A percentile compares a stretch with the other conserved stretches of the same genome.
These are phyloP conservation scores for Austropuccinia psidii DNA, from an alignment of 1,284 basidiomycete species.

Conservation along the genomic window DNA sequence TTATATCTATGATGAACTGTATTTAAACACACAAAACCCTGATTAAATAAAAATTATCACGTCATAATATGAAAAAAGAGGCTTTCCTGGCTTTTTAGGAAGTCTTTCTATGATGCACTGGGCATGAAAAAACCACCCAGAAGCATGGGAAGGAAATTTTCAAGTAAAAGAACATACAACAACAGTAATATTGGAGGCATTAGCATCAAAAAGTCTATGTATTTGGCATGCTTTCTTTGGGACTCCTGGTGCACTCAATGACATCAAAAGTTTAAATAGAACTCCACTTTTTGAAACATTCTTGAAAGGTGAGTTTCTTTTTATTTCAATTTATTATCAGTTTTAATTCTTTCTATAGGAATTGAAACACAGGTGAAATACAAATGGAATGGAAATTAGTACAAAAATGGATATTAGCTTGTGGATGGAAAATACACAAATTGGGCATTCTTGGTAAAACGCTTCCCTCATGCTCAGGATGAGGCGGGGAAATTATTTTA, in stretches of 20 bases:
- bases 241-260: neutral
- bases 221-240: slow-evolving; percentile 14
- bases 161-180: neutral
- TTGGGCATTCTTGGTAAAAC: neutral
- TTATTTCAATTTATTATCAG: too few species aligned
- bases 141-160: neutral
- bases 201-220: neutral
- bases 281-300: too few species aligned
- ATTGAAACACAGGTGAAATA: neutral
- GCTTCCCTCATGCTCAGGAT: neutral
- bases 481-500: neutral
- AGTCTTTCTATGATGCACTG: neutral
- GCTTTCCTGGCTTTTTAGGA: neutral
- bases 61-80: neutral
- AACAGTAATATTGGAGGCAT: neutral
- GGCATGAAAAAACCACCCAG: neutral
- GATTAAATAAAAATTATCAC: neutral
- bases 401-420: neutral
- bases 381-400: neutral
- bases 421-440: neutral
- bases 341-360: neutral
- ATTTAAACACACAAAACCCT: neutral
- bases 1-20: neutral
- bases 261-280: neutral
- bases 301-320: too few species aligned